phyloP scores from a whole-genome alignment of 2,329 filamentous ascomycete genomes.

The Neurospora sp. region DNA sequence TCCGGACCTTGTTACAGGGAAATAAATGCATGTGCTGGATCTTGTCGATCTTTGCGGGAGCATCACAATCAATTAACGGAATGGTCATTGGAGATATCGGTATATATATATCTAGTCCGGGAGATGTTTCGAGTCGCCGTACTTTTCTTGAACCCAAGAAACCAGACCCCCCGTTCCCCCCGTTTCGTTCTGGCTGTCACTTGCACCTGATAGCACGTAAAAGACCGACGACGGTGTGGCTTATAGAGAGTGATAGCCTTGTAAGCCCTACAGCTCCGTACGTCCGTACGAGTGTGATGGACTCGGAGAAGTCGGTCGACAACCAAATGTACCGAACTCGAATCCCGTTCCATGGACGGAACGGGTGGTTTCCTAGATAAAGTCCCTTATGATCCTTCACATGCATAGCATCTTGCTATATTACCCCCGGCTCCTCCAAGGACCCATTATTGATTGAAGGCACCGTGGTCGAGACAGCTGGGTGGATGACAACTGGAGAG shows the following conservation, averaged over 20 bases:
- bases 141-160: background rate
- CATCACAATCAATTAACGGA: background rate
- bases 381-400: background rate
- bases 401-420: background rate
- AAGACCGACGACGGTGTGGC: background rate
- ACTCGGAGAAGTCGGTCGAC: background rate
- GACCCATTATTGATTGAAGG: background rate
- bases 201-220: background rate
- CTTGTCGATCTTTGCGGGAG: background rate
- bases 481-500: background rate
- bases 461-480: background rate
- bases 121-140: background rate
- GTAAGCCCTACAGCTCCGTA: background rate
- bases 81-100: background rate
- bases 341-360: background rate
- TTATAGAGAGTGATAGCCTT: background rate
- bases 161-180: too few species aligned
- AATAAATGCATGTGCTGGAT: background rate
- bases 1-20: too few species aligned
- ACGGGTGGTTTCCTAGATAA: background rate
- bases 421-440: background rate
- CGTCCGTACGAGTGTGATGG: background rate
- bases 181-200: background rate
- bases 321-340: background rate
- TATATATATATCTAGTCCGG: background rate